Evolutionary conservation across 805 yeast species (phyloP).

Genomic region (Yamadazyma takamatsuzukensis): DNA sequence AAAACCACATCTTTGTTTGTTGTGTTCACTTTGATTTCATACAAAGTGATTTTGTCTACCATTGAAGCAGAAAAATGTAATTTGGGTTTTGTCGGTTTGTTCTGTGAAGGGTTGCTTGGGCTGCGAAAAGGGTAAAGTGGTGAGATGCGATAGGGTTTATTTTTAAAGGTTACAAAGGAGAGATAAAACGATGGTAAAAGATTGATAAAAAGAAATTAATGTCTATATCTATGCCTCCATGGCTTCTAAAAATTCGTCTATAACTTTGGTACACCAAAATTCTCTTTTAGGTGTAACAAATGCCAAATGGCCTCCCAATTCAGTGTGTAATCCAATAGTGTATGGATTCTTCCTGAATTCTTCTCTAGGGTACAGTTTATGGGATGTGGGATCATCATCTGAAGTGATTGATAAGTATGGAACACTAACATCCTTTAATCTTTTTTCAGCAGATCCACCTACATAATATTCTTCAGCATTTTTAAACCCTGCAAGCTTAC

Average conservation of each 20-base stretch:
- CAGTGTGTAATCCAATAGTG: constrained; percentile 53
- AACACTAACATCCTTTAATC: constrained; percentile 50
- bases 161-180: too few relatives aligned
- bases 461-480: constrained; percentile 65
- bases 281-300: constrained; percentile 60
- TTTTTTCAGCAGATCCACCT: constrained; percentile 52
- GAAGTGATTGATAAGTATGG: constrained; percentile 67
- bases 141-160: too few relatives aligned
- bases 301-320: constrained; percentile 81
- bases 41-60: constrained; percentile 21
- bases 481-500: constrained; percentile 61
- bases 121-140: too few relatives aligned
- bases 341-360: constrained; percentile 58
- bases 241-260: constrained; percentile 29
- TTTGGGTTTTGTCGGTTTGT: too few relatives aligned
- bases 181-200: too few relatives aligned
- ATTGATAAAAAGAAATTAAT: too few relatives aligned
- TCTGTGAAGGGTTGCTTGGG: too few relatives aligned
- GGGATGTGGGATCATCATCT: constrained; percentile 72
- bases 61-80: too few relatives aligned
- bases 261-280: constrained; percentile 55
- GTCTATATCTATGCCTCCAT: too few relatives aligned
- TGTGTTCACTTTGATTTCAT: constrained; percentile 36
- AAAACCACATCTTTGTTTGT: constrained; percentile 40
- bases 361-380: constrained; percentile 48